Base-by-base conservation (phyloP, 176 grass and related monocot species). In the Puccinellia tenuiflora region DNA sequence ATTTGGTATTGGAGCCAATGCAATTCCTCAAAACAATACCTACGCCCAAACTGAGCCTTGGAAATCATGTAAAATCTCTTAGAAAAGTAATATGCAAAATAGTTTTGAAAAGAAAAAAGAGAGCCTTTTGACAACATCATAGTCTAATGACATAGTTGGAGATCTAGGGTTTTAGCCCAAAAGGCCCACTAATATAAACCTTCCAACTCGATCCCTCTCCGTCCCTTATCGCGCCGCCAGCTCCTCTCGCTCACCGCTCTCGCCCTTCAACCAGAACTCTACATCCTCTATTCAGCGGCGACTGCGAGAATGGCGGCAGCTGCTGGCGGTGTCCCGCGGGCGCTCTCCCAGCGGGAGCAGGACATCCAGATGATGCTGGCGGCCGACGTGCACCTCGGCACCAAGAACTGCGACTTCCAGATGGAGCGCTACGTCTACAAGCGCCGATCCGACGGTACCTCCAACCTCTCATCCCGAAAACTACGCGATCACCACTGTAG, bases 361-460 rank as follows among this genome's bases (percentile, higher is more conserved):
- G 93, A 92, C 77, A 78, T 96, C 18, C 96, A 93, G 68, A 93
- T 90, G 96, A 96, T 99, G 91, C 86, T 96, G 11, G 89, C 96
- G 15, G 96, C 93, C 20, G 91, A 95, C 37, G 89, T 96, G 68
- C 93, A 96, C 80, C 93, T 99, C 22, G 91, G 96, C 80, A 96
- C 96, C 65, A 98, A 95, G 87, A 98, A 98, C 82, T 99, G 93
- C 89, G 93, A 99, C 70, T 99, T 93, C 85, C 93, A 99, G 87
- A 99, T 99, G 96, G 93, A 92, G 83, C 96, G 96, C 26, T 96
- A 99, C 86, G 89, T 82, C 26, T 90, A 75, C 88, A 92, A 91
- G 87, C 86, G 96, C 45, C 85, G 93, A 39, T 57, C 55, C 25
- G 96, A 99, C 70, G 96, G 96, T 99, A 98, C 9, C n/a, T 6